A percentile compares a stretch with the other conserved stretches of the same genome.
Evolutionary conservation across 371 early-diverging fungal species (phyloP).

Genomic region (Dichotomocladium elegans): DNA sequence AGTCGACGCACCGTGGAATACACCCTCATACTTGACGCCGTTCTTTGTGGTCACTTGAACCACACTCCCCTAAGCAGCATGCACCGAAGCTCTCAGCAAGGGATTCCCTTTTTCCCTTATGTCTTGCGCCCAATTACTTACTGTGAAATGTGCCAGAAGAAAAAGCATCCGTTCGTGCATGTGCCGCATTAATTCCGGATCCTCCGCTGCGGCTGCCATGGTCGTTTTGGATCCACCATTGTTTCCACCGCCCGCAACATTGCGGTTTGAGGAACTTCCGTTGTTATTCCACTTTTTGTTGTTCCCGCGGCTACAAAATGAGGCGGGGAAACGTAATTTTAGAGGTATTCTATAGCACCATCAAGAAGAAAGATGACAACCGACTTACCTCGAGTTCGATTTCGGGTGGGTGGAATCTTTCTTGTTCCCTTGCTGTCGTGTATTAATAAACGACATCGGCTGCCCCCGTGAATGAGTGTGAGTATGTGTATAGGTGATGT

Average conservation of each 20-base stretch:
- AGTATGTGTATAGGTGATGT: too few relatives aligned
- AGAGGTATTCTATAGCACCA: too few relatives aligned
- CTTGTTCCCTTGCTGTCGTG: too few relatives aligned
- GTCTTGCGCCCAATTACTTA: slow-evolving; percentile 28
- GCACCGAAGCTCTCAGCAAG: neutral
- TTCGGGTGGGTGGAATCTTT: too few relatives aligned
- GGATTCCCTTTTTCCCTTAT: neutral
- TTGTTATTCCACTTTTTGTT: slow-evolving; percentile 32
- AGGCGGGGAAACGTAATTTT: too few relatives aligned
- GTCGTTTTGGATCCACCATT: slow-evolving; percentile 12
- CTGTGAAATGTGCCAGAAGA: slow-evolving; percentile 67
- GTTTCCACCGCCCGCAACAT: slow-evolving; percentile 5
- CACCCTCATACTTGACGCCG: slow-evolving; percentile 71
- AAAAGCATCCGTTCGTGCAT: slow-evolving; percentile 76
- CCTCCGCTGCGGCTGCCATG: slow-evolving; percentile 12
- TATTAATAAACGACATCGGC: too few relatives aligned
- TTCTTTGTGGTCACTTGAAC: slow-evolving; percentile 66
- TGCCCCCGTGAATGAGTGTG: too few relatives aligned
- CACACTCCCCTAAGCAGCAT: slow-evolving; percentile 60
- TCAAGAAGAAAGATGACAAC: too few relatives aligned
- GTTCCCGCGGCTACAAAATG: slow-evolving; percentile 29
- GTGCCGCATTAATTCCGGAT: slow-evolving; percentile 30
- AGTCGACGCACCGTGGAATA: slow-evolving; percentile 72
- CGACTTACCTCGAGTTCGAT: too few relatives aligned
- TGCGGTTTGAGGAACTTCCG: neutral